These are phyloP conservation scores for Pseudisothecium myosuroides DNA, from an alignment of 225 moss, liverwort and hornwort species.

Conservation along the genomic window DNA sequence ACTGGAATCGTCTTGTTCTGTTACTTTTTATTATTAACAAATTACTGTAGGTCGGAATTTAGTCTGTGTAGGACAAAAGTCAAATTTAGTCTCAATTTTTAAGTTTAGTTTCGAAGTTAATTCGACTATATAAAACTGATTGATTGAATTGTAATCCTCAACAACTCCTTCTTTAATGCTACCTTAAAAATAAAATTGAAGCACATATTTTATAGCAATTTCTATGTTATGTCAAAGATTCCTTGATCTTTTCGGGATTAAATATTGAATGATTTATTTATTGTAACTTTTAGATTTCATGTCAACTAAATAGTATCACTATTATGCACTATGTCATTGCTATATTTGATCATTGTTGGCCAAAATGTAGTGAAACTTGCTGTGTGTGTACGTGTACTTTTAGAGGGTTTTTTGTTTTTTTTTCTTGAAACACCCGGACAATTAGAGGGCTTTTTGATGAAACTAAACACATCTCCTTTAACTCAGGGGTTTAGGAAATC, in stretches of 20 bases:
- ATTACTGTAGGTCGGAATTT: not conserved
- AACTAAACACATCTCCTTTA: rapidly evolving
- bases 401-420: rapidly evolving
- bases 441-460: rapidly evolving
- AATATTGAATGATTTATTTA: no score
- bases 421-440: no score
- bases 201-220: not conserved
- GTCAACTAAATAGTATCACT: not conserved
- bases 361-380: rapidly evolving
- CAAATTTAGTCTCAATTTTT: not conserved
- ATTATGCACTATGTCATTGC: rapidly evolving
- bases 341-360: not conserved
- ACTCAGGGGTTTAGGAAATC: rapidly evolving
- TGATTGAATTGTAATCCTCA: no score
- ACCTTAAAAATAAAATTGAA: not conserved
- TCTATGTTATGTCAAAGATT: not conserved
- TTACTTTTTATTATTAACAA: not conserved
- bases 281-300: no score
- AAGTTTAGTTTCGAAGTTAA: not conserved
- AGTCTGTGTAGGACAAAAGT: no score
- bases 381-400: rapidly evolving
- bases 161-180: not conserved
- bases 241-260: rapidly evolving
- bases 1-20: not conserved
- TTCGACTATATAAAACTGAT: not conserved